Conservation (phyloP, 306 rosid species). For the Glycine latifolia region DNA sequence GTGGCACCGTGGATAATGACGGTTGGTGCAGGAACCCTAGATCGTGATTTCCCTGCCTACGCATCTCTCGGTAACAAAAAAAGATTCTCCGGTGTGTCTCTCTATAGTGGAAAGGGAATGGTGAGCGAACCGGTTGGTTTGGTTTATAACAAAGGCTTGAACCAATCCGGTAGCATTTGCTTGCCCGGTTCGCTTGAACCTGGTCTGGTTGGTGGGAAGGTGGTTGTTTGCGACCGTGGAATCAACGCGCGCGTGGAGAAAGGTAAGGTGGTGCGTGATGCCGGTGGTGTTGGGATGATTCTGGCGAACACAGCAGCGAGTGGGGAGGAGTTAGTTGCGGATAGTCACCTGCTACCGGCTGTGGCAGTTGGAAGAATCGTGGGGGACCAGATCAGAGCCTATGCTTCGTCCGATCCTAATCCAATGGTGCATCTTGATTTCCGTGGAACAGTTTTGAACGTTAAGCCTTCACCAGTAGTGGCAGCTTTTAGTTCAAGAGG, state of each 20-base stretch:
- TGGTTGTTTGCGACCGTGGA: constrained; percentile 90
- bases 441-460: constrained; percentile 84
- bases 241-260: constrained; percentile 88
- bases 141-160: constrained; percentile 67
- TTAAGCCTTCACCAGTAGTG: constrained; percentile 86
- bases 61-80: constrained; percentile 62
- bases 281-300: constrained; percentile 93
- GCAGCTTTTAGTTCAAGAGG: constrained; percentile 97
- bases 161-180: constrained; percentile 65
- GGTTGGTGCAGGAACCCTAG: constrained; percentile 92
- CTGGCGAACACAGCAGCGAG: constrained; percentile 81
- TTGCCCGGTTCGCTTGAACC: constrained; percentile 81
- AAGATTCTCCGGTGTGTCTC: constrained; percentile 69
- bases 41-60: constrained; percentile 90
- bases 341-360: constrained; percentile 87
- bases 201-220: constrained; percentile 73
- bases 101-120: constrained; percentile 90
- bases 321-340: constrained; percentile 94
- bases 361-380: constrained; percentile 75
- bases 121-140: constrained; percentile 63
- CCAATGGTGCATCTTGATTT: constrained; percentile 81
- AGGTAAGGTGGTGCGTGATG: constrained; percentile 79
- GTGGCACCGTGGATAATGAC: constrained; percentile 99
- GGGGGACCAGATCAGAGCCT: constrained; percentile 73
- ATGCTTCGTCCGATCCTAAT: constrained; percentile 55